Base-by-base conservation (phyloP, 2,329 filamentous ascomycete species). In the Zopfia rhizophila region DNA sequence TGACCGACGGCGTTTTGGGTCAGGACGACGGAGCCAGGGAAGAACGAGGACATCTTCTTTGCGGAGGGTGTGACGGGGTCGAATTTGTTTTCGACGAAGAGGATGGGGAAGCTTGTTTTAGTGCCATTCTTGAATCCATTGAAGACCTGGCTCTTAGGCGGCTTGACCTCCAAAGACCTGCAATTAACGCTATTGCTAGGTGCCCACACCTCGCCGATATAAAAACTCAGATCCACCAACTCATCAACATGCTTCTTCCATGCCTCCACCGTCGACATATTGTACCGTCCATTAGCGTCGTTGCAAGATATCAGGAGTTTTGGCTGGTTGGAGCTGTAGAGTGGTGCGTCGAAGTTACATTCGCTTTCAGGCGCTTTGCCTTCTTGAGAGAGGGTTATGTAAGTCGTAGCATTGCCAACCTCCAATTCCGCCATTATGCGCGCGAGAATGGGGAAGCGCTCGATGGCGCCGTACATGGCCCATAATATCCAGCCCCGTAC, bases 31-130 rank as follows among this genome's bases (percentile, higher is more conserved):
- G 67, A 72, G 1, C 74, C 75, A 4, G 72, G 65, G 42, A 78
- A 76, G 2, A 63, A 58, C 10, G 48, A 43, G 0, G 60, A 55
- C 48, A 70, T 66, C 42, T 61, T 64, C 29, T 46, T 52, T 4
- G 75, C 75, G 18, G 75, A 72, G 28, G 60, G 50, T 0, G 81
- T 85, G 1, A 85, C 77, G 0, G 83, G 82, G 48, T 85, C 82
- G 17, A 78, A 68, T 1, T 73, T 75, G 56, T 80, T 83, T 13
- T 75, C 76, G 10, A 82, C 69, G 60, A 84, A 79, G 7, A 85
- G 70, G 27, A 85, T 66, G 0, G 82, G 82, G 50, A 78, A 74
- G 3, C 73, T 65, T 2, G 75, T 80, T 28, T 71, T 65, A 56
- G 38, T 45, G n/a, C n/a, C n/a, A 19, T 17, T 8, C 7, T 41